Percentiles rank a stretch among this genome's conserved stretches.
Evolutionary conservation across 805 yeast genomes (phyloP).

Genomic region (Schwanniomyces occidentalis): DNA sequence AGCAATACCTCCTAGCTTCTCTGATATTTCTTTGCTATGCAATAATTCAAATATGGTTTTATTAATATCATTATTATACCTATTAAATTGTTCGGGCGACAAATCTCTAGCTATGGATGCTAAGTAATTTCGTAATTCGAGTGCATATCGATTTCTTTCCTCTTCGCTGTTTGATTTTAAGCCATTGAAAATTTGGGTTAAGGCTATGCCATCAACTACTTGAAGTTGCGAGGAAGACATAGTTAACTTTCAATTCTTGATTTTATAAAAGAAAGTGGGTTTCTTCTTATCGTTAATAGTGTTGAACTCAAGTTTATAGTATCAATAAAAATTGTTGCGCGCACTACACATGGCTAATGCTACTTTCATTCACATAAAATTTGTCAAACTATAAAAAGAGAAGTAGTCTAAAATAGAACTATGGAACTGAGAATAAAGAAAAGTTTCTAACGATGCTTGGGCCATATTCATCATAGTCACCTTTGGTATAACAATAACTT

Average conservation of each 20-base stretch:
- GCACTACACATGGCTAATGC: too few species aligned
- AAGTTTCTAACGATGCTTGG: constrained; percentile 97
- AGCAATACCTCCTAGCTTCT: constrained; percentile 84
- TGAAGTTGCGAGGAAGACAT: constrained; percentile 31
- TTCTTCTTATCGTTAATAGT: constrained; percentile 2
- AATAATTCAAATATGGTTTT: constrained; percentile 83
- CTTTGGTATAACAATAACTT: constrained; percentile 94
- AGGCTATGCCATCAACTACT: constrained; percentile 48
- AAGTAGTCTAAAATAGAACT: too few species aligned
- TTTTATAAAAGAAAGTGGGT: neutral
- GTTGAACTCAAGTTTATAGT: too few species aligned
- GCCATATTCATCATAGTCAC: constrained; percentile 96
- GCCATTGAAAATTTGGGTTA: constrained; percentile 54
- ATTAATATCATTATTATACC: constrained; percentile 83
- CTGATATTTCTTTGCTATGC: constrained; percentile 68
- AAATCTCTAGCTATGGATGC: constrained; percentile 76
- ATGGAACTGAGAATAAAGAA: constrained; percentile 89
- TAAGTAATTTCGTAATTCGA: constrained; percentile 68
- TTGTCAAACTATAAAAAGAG: too few species aligned
- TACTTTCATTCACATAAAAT: too few species aligned
- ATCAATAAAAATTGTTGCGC: too few species aligned
- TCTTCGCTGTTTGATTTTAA: constrained; percentile 45
- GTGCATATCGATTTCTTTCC: constrained; percentile 57
- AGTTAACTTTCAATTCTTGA: constrained; percentile 2
- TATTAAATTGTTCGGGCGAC: constrained; percentile 75